Conservation (phyloP, 345 rosid species). For the Sapria himalayana region DNA sequence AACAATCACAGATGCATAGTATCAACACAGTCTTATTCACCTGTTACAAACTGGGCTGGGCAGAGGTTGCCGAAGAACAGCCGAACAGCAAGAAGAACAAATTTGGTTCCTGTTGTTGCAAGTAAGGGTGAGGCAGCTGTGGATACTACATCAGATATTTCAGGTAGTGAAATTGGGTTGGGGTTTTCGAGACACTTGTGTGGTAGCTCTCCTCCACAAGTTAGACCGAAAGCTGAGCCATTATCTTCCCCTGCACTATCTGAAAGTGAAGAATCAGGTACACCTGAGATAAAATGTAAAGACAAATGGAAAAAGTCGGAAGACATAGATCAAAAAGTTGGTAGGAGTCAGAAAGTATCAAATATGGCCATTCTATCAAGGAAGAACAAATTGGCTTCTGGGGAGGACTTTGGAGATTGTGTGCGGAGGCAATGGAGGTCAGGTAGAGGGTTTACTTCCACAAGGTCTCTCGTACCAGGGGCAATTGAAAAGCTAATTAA, state of each 20-base stretch:
- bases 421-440: conserved; percentile 74
- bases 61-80: conserved; percentile 79
- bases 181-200: conserved; percentile 44
- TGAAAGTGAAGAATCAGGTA: conserved; percentile 83
- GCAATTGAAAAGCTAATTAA: conserved; percentile 42
- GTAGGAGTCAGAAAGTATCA: conserved; percentile 42
- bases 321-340: conserved; percentile 58
- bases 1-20: conserved; percentile 54
- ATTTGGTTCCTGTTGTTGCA: conserved; percentile 47
- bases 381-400: conserved; percentile 44
- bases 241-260: conserved; percentile 51
- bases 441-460: conserved; percentile 41
- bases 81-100: conserved; percentile 74
- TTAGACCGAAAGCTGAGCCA: conserved; percentile 54
- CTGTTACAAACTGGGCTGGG: conserved; percentile 68
- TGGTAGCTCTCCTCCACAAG: conserved; percentile 57
- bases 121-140: conserved; percentile 42
- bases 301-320: conserved; percentile 51
- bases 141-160: conserved; percentile 46
- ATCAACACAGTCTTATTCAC: conserved; percentile 52
- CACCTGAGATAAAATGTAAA: conserved; percentile 54
- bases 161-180: conserved; percentile 37
- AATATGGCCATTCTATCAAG: conserved; percentile 33
- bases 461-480: conserved; percentile 44
- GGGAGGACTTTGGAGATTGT: conserved; percentile 64